phyloP scores from a whole-genome alignment of 148 eudicot species.

The Cornus florida region DNA sequence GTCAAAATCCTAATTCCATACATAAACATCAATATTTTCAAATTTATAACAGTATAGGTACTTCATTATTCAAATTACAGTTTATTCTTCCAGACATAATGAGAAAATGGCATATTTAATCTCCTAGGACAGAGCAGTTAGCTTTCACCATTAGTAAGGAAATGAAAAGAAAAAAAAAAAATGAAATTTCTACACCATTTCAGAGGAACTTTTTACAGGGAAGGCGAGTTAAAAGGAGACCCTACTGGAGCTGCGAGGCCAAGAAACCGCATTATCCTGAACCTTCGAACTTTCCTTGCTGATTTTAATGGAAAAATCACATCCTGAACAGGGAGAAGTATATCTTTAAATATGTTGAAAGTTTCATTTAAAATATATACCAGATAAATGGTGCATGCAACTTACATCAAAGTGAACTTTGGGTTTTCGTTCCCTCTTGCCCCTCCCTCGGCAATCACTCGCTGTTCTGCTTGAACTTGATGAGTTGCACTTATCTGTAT shows the following conservation, averaged over 20 bases:
- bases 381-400: constrained; percentile 1
- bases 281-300: constrained; percentile 32
- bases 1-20: neutral
- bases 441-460: constrained; percentile 28
- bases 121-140: neutral
- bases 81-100: neutral
- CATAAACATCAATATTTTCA: neutral
- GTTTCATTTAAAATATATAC: neutral
- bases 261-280: constrained; percentile 45
- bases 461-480: constrained; percentile 38
- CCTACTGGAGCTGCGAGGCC: constrained; percentile 54
- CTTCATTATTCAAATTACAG: neutral
- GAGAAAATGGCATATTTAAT: neutral
- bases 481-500: constrained; percentile 25
- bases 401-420: constrained; percentile 51
- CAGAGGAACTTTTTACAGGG: constrained; percentile 4
- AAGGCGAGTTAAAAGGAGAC: constrained; percentile 30
- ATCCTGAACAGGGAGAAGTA: constrained; percentile 26
- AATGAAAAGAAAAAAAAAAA: neutral
- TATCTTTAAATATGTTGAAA: neutral
- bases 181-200: neutral
- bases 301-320: constrained; percentile 15
- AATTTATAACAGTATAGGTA: neutral
- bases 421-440: constrained; percentile 43
- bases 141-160: neutral